Evolutionary conservation across 805 yeast genomes (phyloP).

Genomic region (Yarrowia divulgata): DNA sequence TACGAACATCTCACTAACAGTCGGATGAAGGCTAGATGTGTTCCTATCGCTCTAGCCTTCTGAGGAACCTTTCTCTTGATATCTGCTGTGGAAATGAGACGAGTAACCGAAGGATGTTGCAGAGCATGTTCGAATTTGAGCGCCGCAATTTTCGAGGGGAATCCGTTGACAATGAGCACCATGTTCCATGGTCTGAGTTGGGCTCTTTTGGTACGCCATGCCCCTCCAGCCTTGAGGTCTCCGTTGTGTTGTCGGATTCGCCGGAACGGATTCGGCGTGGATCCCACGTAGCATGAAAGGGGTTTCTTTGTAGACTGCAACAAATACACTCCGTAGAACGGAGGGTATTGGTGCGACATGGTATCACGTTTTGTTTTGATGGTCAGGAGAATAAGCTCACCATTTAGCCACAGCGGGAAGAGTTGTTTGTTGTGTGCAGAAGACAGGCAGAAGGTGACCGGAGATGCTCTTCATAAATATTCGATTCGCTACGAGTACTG

Average conservation of each 20-base stretch:
- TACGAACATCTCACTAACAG: slow-evolving; percentile 45
- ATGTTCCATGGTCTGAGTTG: slow-evolving; percentile 79
- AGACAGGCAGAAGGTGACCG: no score
- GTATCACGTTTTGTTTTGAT: slow-evolving; percentile 4
- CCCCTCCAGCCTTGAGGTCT: slow-evolving; percentile 67
- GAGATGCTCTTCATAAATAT: no score
- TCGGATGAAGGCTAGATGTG: slow-evolving; percentile 47
- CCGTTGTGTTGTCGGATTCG: slow-evolving; percentile 85
- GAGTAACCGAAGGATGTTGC: slow-evolving; percentile 73
- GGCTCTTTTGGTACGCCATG: slow-evolving; percentile 64
- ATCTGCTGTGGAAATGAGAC: slow-evolving; percentile 58
- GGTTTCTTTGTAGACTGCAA: slow-evolving; percentile 66
- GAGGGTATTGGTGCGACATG: slow-evolving; percentile 35
- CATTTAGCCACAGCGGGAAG: background rate
- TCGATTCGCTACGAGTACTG: no score
- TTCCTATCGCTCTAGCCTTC: slow-evolving; percentile 43
- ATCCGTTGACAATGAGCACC: slow-evolving; percentile 69
- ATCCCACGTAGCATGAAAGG: slow-evolving; percentile 74
- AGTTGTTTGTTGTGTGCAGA: slow-evolving; percentile 5
- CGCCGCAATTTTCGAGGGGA: slow-evolving; percentile 72
- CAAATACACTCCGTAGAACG: slow-evolving; percentile 74
- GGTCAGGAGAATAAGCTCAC: background rate
- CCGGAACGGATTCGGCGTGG: slow-evolving; percentile 76
- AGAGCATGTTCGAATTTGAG: slow-evolving; percentile 85
- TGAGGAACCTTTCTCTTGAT: slow-evolving; percentile 51